Evolutionary conservation across 176 grass and related monocot genomes (phyloP), one percentile per base, ranked within the genome.

Genomic region (Oryza glaberrima): DNA sequence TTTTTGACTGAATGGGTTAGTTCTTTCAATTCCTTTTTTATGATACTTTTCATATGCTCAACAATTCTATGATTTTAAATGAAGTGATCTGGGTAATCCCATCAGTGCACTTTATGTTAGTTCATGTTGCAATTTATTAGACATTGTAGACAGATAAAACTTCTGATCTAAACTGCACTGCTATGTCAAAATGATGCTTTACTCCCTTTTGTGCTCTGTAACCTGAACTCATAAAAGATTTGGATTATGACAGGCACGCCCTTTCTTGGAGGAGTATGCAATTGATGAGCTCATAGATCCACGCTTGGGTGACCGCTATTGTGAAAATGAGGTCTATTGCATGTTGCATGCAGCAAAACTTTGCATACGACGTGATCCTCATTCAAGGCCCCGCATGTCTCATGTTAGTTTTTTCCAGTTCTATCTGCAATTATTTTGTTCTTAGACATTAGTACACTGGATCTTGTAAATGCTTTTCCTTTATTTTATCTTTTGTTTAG

Each of bases 1-100:
- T 92, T 94, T 78, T 86, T 99, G 56, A 99, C 97, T 73, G 97
- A 99, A 90, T 99, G 97, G 97, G 97, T 96, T 78, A 83, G 91
- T 88, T 74, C 69, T 56, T 51, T 68, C n/a, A 5, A 23, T 76
- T 51, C 64, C 22, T 61, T 84, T 79, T 47, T 74, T 17, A 34
- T 2, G 19, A 56, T 52, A 44, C 8, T 70, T 63, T 60, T 63
- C 20, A 10, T 20, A 11, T 63, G n/a, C 58, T 63, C 58, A 23
- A 23, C 19, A 63, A 13, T 22, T 61, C 8, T 63, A 4, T 63
- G 58, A 23, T 23, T 63, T 63, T 22, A 23, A 63, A 63, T 63
- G 1, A 43, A 58, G 43, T 73, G 23, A 32, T 22, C 14, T 63
- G n/a, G 43, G 36, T 32, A 32, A 32, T 32, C 30, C 30, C 30